Evolutionary conservation across 257 asterid species (phyloP), one percentile per base, ranked within the genome.

Genomic region (Coffea eugenioides): DNA sequence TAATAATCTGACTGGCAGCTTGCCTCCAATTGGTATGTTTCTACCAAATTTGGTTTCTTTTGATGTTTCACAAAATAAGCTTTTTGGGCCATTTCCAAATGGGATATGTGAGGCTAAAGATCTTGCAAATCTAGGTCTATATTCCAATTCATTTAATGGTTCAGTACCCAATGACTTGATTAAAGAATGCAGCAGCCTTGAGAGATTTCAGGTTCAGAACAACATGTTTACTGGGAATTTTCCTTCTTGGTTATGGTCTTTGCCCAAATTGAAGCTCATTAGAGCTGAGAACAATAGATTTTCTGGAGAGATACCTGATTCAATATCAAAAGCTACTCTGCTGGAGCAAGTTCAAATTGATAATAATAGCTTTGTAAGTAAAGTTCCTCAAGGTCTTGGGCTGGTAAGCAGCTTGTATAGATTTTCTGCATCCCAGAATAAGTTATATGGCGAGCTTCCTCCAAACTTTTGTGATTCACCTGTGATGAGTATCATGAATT

Each of bases 291-390:
- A 92, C 92, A 94, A 94, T 81, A 67, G 79, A 48, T 94, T 94
- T 81, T 87, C 84, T 64, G 98, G 98, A 66, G 93, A 78, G 77
- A 92, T 94, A 78, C 98, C 94, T 5, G 91, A 92, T 83, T 89
- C 92, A 48, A 85, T 92, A 78, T 91, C 97, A 13, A 81, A 83
- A 54, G 96, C 97, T 82, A 79, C 86, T 84, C 92, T 87, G 76
- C 71, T 94, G 41, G 98, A 94, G 89, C 97, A 94, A 86, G 97
- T 94, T 79, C 97, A 92, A 88, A 92, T 94, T 84, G 97, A 94
- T 83, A 90, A 91, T 86, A 94, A 92, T 75, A 88, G 94, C 83
- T 92, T 94, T 76, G 73, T 78, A 69, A 80, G 90, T 79, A 77
- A 66, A 76, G 84, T 92, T 86, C 94, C 98, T 66, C 78, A 73